A percentile compares a stretch with the other conserved stretches of the same genome.
Conservation (phyloP, 305 asterid genomes). For the Rubia peregrina region DNA sequence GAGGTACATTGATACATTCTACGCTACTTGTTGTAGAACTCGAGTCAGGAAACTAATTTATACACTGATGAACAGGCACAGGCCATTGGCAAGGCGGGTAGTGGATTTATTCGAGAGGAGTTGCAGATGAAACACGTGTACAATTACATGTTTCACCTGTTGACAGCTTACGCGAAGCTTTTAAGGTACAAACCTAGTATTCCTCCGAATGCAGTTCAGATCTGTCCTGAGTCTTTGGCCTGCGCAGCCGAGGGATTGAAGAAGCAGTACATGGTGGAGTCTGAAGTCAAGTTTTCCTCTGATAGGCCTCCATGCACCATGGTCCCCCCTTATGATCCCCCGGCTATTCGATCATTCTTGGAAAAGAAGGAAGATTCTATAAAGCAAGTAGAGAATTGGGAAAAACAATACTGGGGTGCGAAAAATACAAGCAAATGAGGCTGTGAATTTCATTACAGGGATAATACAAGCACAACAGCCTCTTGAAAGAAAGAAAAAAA, state of each 20-base stretch:
- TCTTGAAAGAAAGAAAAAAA: no score
- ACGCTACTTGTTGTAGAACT: not conserved
- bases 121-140: slow-evolving; percentile 66
- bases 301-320: slow-evolving; percentile 42
- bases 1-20: slow-evolving; percentile 34
- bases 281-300: slow-evolving; percentile 46
- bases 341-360: slow-evolving; percentile 45
- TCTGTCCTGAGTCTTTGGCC: slow-evolving; percentile 73
- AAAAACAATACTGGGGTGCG: slow-evolving; percentile 49
- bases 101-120: slow-evolving; percentile 53
- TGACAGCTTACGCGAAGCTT: slow-evolving; percentile 71
- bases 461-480: no score
- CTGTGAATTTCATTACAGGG: no score
- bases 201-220: slow-evolving; percentile 56
- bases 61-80: slow-evolving; percentile 41
- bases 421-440: slow-evolving; percentile 6
- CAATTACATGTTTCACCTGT: slow-evolving; percentile 86
- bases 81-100: slow-evolving; percentile 64
- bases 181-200: slow-evolving; percentile 62
- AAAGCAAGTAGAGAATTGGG: slow-evolving; percentile 64
- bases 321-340: slow-evolving; percentile 73
- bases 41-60: not conserved
- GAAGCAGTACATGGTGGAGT: slow-evolving; percentile 64
- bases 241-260: slow-evolving; percentile 52
- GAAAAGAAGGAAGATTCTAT: slow-evolving; percentile 33